Percentiles rank a stretch among this genome's conserved stretches.
Conservation (phyloP, 306 rosid genomes). For the Dalbergia cochinchinensis region DNA sequence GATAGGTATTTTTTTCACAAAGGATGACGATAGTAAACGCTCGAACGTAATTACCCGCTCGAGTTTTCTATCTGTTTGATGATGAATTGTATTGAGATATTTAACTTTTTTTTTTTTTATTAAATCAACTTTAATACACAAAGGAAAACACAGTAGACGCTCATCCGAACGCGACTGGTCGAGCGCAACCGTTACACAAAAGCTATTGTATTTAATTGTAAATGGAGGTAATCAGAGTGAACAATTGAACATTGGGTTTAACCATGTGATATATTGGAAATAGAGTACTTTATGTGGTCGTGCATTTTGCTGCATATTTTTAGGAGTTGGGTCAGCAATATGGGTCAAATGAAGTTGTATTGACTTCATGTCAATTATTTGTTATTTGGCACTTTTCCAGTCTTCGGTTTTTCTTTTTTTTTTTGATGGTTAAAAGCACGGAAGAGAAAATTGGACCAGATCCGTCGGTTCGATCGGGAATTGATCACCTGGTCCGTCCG, state of each 20-base stretch:
- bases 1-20: background rate
- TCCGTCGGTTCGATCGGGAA: too few relatives aligned
- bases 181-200: background rate
- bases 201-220: constrained; percentile 45
- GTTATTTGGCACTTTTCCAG: too few relatives aligned
- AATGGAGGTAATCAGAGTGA: constrained; percentile 23
- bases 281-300: background rate
- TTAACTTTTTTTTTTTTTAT: background rate
- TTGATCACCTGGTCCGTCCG: too few relatives aligned
- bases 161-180: background rate
- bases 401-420: too few relatives aligned
- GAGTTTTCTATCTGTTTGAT: background rate
- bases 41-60: background rate
- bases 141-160: background rate
- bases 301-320: background rate
- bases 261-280: constrained; percentile 10
- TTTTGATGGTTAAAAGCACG: too few relatives aligned
- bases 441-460: too few relatives aligned
- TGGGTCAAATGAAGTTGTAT: too few relatives aligned
- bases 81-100: background rate
- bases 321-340: too few relatives aligned
- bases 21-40: background rate
- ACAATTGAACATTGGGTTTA: constrained; percentile 16
- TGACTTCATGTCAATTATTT: too few relatives aligned
- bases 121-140: background rate